phyloP scores from a whole-genome alignment of 2,329 filamentous ascomycete species.

The Biscogniauxia sp. region DNA sequence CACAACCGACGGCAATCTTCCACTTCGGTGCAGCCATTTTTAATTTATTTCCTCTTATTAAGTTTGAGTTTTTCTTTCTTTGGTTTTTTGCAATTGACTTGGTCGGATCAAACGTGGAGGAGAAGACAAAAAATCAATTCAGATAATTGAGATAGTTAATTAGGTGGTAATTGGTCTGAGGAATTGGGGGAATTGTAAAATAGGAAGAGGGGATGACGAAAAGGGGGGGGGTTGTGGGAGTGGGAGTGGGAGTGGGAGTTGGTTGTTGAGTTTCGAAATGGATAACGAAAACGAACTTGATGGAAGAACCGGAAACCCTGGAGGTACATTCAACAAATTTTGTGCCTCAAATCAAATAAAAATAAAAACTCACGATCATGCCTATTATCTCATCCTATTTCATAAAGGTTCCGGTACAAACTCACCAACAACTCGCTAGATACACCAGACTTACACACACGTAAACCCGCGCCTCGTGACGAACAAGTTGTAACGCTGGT shows the following conservation, averaged over 20 bases:
- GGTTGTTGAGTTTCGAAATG: background rate
- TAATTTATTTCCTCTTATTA: constrained; percentile 8
- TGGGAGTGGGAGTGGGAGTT: background rate
- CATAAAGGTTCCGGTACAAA: background rate
- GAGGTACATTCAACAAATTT: background rate
- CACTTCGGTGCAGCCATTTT: constrained; percentile 46
- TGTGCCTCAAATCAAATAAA: background rate
- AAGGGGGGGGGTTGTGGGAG: background rate
- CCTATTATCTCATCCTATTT: background rate
- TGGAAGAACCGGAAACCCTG: background rate
- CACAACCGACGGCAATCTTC: constrained; percentile 54
- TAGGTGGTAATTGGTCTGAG: background rate
- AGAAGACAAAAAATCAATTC: too few relatives aligned
- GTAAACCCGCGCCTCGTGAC: background rate
- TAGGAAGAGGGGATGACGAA: background rate
- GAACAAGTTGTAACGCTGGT: background rate
- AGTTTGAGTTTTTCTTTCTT: too few relatives aligned
- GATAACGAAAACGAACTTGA: constrained; percentile 4
- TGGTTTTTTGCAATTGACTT: background rate
- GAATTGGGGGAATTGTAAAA: too few relatives aligned
- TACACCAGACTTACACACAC: background rate
- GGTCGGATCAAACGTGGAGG: background rate
- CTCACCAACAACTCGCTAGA: too few relatives aligned
- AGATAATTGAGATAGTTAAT: background rate
- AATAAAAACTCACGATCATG: constrained; percentile 2